Conservation (phyloP, 2,329 filamentous ascomycete genomes). For the Venturia effusa region DNA sequence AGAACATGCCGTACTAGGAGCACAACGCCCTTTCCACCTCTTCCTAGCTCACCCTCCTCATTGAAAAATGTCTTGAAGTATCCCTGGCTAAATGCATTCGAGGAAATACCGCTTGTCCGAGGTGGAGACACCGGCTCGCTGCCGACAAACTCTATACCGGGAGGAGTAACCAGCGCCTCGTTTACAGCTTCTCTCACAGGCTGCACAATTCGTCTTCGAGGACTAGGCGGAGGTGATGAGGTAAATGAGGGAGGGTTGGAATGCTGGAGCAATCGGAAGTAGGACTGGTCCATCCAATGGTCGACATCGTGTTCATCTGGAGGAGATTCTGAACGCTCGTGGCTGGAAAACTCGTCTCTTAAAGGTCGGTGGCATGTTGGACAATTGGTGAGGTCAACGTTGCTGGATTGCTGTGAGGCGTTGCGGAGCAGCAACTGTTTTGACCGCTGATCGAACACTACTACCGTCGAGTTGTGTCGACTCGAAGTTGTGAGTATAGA, state of each 20-base stretch:
- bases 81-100: constrained; percentile 77
- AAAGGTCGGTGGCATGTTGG: constrained; percentile 80
- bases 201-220: constrained; percentile 33
- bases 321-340: constrained; percentile 20
- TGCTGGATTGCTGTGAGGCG: constrained; percentile 36
- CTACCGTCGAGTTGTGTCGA: constrained; percentile 84
- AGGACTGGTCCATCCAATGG: constrained; percentile 59
- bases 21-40: constrained; percentile 90
- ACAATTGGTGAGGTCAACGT: constrained; percentile 57
- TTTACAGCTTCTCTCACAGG: constrained; percentile 18
- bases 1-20: constrained; percentile 87
- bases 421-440: constrained; percentile 74
- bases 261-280: constrained; percentile 83
- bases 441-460: constrained; percentile 78
- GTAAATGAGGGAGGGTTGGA: constrained; percentile 43
- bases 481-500: constrained; percentile 35
- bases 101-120: constrained; percentile 59
- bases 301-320: constrained; percentile 26
- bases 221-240: constrained; percentile 36
- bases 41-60: constrained; percentile 74
- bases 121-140: constrained; percentile 31
- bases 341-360: constrained; percentile 34
- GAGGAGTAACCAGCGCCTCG: constrained; percentile 40
- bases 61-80: constrained; percentile 93
- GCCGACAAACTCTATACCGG: constrained; percentile 39